These are phyloP conservation scores for Fagopyrum homotropicum DNA, from an alignment of 148 eudicot genomes.

Conservation along the genomic window DNA sequence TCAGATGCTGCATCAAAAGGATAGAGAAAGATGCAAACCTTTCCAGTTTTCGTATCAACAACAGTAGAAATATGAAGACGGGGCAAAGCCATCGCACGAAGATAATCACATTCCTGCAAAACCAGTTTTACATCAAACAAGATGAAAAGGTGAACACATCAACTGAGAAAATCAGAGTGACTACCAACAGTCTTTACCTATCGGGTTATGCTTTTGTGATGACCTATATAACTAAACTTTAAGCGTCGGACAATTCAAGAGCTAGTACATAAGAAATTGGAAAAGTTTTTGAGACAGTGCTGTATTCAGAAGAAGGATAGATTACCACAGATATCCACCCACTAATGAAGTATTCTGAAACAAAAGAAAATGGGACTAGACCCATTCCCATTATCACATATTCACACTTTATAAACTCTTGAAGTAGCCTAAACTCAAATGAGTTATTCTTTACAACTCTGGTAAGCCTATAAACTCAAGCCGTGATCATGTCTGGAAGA, in stretches of 20 bases:
- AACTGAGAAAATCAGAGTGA: not conserved
- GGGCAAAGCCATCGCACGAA: conserved; percentile 68
- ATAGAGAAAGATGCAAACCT: conserved; percentile 41
- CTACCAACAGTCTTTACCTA: not conserved
- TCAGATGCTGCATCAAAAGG: not conserved
- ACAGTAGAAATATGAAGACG: conserved; percentile 91
- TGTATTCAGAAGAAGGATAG: not conserved
- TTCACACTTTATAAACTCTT: not conserved
- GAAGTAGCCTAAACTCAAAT: not conserved
- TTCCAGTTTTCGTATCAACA: conserved; percentile 86
- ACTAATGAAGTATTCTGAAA: not conserved
- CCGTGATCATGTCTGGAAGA: not conserved
- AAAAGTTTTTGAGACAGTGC: not conserved
- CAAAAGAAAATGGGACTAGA: not conserved
- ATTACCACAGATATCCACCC: not conserved
- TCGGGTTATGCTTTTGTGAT: not conserved
- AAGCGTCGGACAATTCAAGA: not conserved
- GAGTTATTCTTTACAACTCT: not conserved
- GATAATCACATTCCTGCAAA: conserved; percentile 90
- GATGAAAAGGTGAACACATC: not conserved
- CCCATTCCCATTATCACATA: not conserved
- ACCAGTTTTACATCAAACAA: conserved; percentile 1
- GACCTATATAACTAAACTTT: not conserved
- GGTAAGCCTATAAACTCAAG: not conserved
- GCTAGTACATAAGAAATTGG: not conserved